Evolutionary conservation across 192 early-diverging fungal species (phyloP), one percentile per base, ranked within the genome.

Genomic region (Lobosporangium transversale): DNA sequence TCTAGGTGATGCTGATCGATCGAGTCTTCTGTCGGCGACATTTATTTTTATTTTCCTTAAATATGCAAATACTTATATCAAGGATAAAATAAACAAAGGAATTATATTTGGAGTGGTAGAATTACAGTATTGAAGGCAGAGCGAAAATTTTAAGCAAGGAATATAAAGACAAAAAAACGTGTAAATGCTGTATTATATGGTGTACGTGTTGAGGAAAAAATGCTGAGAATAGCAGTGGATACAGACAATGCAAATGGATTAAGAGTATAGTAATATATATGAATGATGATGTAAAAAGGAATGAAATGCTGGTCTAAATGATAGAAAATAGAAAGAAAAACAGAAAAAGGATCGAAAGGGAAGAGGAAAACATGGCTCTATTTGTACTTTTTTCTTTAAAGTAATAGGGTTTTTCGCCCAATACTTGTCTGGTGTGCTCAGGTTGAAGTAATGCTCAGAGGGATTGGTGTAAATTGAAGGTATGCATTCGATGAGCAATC

Each of bases 331-430:
- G 24, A 20, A 33, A 32, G 31, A 49, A 36, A 37, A 23, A 23
- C n/a, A 63, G n/a, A 6, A 42, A 3, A 63, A 18, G 14, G 42
- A 29, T 17, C 43, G 49, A 64, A 32, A 64, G 23, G 23, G n/a
- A 15, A 27, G 37, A 43, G 37, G 21, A 53, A 33, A 21, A 1
- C 33, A 42, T 30, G 32, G 20, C 50, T 14, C 4, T 50, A 27
- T 64, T 64, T 64, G 40, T 64, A 64, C 37, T 27, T 61, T 61
- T 51, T 26, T 61, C 21, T 53, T 32, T 32, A n/a, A n/a, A n/a
- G n/a, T n/a, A n/a, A n/a, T n/a, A n/a, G n/a, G n/a, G n/a, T 40
- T 23, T 9, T 53, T 30, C 29, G 11, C 29, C 31, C 20, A 6
- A 5, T n/a, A 9, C 45, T 5, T n/a, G 8, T n/a, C n/a, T n/a